Percentiles rank a stretch among this genome's conserved stretches.
These are phyloP conservation scores for Starmera amethionina DNA, from an alignment of 805 yeast genomes.

Conservation along the genomic window DNA sequence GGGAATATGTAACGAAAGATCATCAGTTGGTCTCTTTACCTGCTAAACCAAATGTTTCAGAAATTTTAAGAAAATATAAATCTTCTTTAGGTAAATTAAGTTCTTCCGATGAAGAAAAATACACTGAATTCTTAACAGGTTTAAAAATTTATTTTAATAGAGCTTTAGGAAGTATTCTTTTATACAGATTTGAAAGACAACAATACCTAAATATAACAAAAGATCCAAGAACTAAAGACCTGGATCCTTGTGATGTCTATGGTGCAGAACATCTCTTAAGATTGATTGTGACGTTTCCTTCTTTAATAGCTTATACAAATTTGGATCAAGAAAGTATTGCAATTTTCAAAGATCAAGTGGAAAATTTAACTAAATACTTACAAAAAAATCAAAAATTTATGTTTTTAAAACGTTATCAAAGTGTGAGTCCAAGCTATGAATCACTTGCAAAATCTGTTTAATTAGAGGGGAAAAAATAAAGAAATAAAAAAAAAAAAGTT, in stretches of 20 bases:
- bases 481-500: too few relatives aligned
- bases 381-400: slow-evolving; percentile 29
- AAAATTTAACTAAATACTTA: slow-evolving; percentile 43
- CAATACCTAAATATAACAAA: slow-evolving; percentile 51
- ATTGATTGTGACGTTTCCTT: slow-evolving; percentile 71
- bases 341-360: slow-evolving; percentile 44
- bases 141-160: slow-evolving; percentile 65
- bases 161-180: slow-evolving; percentile 54
- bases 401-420: slow-evolving; percentile 36
- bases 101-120: slow-evolving; percentile 30
- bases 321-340: slow-evolving; percentile 71
- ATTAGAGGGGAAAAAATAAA: too few relatives aligned
- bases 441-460: slow-evolving; percentile 16
- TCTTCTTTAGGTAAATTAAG: slow-evolving; percentile 18
- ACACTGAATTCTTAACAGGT: slow-evolving; percentile 65
- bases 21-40: slow-evolving; percentile 65
- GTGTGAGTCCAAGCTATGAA: slow-evolving; percentile 41
- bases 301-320: slow-evolving; percentile 63
- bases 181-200: slow-evolving; percentile 69
- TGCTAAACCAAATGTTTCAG: slow-evolving; percentile 38
- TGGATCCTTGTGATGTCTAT: slow-evolving; percentile 40
- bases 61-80: slow-evolving; percentile 45
- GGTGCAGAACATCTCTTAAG: slow-evolving; percentile 81
- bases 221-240: slow-evolving; percentile 22
- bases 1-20: slow-evolving; percentile 85